Conservation (phyloP, 176 grass and related monocot species). For the Aegilops longissima region DNA sequence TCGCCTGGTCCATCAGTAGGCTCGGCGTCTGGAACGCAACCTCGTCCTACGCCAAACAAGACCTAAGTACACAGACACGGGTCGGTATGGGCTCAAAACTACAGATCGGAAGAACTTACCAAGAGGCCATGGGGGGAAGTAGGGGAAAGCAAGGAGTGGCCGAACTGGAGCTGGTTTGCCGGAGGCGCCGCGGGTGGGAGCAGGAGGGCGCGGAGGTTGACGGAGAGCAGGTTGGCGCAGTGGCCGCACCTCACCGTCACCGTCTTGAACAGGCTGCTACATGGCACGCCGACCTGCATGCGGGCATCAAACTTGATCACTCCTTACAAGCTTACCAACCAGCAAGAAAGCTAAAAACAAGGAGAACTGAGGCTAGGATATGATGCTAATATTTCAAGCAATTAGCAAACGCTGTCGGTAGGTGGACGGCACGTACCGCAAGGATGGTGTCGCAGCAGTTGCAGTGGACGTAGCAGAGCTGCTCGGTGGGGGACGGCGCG, state of each 20-base stretch:
- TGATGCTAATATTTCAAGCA: background rate
- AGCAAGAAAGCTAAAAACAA: background rate
- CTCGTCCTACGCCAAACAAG: slow-evolving; percentile 56
- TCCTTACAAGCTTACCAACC: background rate
- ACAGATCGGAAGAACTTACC: slow-evolving; percentile 31
- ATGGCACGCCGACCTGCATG: slow-evolving; percentile 84
- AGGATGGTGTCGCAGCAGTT: slow-evolving; percentile 99
- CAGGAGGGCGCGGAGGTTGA: slow-evolving; percentile 80
- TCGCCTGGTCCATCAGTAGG: slow-evolving; percentile 66
- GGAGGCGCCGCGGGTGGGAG: slow-evolving; percentile 49
- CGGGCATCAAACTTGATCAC: background rate
- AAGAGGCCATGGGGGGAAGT: slow-evolving; percentile 67
- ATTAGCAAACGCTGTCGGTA: slow-evolving; percentile 18
- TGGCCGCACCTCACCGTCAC: slow-evolving; percentile 95
- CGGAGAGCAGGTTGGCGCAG: slow-evolving; percentile 93
- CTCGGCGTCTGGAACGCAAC: slow-evolving; percentile 59
- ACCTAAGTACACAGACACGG: background rate
- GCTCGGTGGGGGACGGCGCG: slow-evolving; percentile 86
- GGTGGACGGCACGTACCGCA: slow-evolving; percentile 56
- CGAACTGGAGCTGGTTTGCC: slow-evolving; percentile 70
- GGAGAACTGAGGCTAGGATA: background rate
- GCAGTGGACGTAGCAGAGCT: slow-evolving; percentile 99
- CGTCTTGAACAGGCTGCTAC: slow-evolving; percentile 94
- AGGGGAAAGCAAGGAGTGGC: slow-evolving; percentile 60
- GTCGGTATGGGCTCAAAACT: background rate